These are phyloP conservation scores for Diaporthe ampelina DNA, from an alignment of 2,329 filamentous ascomycete genomes.

Conservation along the genomic window DNA sequence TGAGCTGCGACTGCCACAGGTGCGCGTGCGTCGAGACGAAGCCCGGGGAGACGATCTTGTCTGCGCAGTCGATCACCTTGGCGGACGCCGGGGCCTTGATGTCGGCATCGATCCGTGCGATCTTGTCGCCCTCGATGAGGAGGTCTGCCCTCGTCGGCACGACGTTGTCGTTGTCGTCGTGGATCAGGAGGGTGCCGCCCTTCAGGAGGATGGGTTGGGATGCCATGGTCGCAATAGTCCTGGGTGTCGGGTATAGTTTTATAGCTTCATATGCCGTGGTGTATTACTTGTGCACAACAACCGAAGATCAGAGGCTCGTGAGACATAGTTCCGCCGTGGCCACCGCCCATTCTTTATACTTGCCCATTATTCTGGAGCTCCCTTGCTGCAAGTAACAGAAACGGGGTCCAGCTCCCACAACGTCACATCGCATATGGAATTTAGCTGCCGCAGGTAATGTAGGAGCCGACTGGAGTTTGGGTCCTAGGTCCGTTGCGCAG, in stretches of 20 bases:
- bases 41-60: conserved; percentile 56
- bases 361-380: not conserved
- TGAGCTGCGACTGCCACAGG: conserved; percentile 57
- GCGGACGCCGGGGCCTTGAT: conserved; percentile 29
- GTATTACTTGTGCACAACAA: not conserved
- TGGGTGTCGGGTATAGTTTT: no score
- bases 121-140: conserved; percentile 36
- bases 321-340: not conserved
- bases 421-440: not conserved
- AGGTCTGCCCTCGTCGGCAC: conserved; percentile 34
- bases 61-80: conserved; percentile 55
- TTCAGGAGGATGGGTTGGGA: conserved; percentile 32
- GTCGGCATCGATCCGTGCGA: conserved; percentile 22
- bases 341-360: not conserved
- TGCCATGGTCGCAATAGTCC: conserved; percentile 11
- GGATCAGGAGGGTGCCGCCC: conserved; percentile 37
- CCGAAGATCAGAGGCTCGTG: not conserved
- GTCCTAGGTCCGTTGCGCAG: not conserved
- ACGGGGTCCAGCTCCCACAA: not conserved
- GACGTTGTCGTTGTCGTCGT: conserved; percentile 33
- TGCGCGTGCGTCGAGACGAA: conserved; percentile 61
- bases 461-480: not conserved
- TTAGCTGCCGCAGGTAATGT: not conserved
- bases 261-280: not conserved
- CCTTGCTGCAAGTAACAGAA: not conserved